Evolutionary conservation across 257 asterid genomes (phyloP), one percentile per base, ranked within the genome.

Genomic region (Apocynum venetum): DNA sequence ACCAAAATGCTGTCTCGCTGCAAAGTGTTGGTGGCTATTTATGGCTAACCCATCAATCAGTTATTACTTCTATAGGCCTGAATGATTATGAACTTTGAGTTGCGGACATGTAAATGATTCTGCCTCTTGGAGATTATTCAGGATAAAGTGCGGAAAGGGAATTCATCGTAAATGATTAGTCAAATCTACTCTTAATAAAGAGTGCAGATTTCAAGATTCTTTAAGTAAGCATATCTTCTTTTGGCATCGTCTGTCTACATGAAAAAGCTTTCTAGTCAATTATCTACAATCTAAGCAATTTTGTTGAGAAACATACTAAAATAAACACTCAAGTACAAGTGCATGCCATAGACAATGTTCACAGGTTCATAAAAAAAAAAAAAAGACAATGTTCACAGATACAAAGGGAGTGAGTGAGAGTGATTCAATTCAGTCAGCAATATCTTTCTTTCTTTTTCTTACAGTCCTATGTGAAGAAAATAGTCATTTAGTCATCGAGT

Each of bases 141-240:
- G 40, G 15, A 43, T 31, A 78, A 81, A 82, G 69, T 68, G n/a
- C 6, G 40, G 71, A 70, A 84, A 78, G 74, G 17, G 67, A 51
- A 53, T 14, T 20, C 43, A 25, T 12, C 38, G 73, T 8, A 7
- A 52, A 71, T 70, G 84, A 72, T 82, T 82, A 73, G 74, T 82
- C 80, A 71, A 71, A 53, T 43, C 59, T 38, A 51, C 59, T 69
- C 81, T 73, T 48, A 14, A 66, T 31, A 51, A 76, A 70, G 69
- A 69, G 75, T 31, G 76, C 19, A 31, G 51, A 15, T 49, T 44
- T 48, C 20, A 14, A 72, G 51, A 36, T 41, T 77, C 46, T 81
- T 77, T 84, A 57, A 66, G 61, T 74, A 71, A 75, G 82, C 79
- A 81, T 82, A 81, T 72, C 80, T 80, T 72, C 82, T 76, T 78